Percentiles rank a stretch among this genome's conserved stretches.
Evolutionary conservation across 1,284 basidiomycete species (phyloP).

Genomic region (Lignosus rhinocerotis): DNA sequence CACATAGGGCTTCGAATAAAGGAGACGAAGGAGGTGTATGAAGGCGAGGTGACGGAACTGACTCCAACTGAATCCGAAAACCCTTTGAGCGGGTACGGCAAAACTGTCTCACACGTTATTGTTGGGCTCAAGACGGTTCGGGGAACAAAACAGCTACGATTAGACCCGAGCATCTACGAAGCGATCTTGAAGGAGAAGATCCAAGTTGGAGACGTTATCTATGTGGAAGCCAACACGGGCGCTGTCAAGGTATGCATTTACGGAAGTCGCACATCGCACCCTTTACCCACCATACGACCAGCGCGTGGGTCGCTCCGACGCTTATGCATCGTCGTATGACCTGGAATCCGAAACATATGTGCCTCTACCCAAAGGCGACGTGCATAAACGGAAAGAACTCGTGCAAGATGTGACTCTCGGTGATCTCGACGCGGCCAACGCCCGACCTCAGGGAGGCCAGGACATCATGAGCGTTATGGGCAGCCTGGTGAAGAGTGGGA

Average conservation of each 20-base stretch:
- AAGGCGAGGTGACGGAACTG: constrained; percentile 97
- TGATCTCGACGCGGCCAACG: constrained; percentile 96
- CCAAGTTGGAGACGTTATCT: constrained; percentile 95
- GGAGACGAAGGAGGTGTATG: constrained; percentile 98
- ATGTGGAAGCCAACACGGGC: constrained; percentile 93
- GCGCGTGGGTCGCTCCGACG: constrained; percentile 96
- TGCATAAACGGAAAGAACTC: constrained; percentile 96
- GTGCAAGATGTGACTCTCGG: constrained; percentile 98
- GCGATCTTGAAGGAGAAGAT: constrained; percentile 98
- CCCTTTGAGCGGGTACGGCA: constrained; percentile 95
- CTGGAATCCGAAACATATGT: constrained; percentile 99
- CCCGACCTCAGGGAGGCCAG: constrained; percentile 91
- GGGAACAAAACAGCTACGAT: constrained; percentile 95
- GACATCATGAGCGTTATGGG: constrained; percentile 99
- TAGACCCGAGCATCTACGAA: constrained; percentile 97
- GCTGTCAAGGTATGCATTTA: constrained; percentile 80
- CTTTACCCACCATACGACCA: constrained; percentile 31
- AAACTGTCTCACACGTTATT: constrained; percentile 96
- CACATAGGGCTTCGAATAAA: constrained; percentile 87
- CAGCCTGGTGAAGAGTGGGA: constrained; percentile 89
- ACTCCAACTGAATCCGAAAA: constrained; percentile 96
- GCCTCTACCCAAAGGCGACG: constrained; percentile 95
- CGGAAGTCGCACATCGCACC: background rate
- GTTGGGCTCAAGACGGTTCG: constrained; percentile 97
- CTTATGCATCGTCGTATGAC: constrained; percentile 98